Base-by-base conservation (phyloP, 2,329 filamentous ascomycete genomes). In the Amauroascus niger region DNA sequence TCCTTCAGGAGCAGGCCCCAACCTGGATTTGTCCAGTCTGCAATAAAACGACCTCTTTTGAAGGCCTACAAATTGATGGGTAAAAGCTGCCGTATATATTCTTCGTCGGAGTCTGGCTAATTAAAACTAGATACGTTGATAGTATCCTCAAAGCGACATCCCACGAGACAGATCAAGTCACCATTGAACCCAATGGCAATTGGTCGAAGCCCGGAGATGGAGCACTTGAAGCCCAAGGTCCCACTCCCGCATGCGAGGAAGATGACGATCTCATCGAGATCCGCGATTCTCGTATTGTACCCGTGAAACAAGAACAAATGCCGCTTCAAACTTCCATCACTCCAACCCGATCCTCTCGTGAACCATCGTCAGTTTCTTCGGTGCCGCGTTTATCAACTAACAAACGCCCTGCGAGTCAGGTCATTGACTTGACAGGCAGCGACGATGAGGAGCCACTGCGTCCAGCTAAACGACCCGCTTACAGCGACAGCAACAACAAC, bases 21-120 rank as follows among this genome's bases (percentile, higher is more conserved):
- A 94, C 93, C 16, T 98, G 93, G 93, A 77, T 83, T n/a, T 98
- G 93, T 64, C 93, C 93, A 0, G 84, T 96, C 20, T 98, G 93
- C 74, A 91, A 85, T 69, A 94, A 90, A 64, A 71, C 80, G 0
- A 84, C 89, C 1, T 81, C 83, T 0, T 98, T 88, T 67, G 86
- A 91, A 49, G 83, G 80, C 46, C 73, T 98, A 22, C 88, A 88
- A 9, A 82, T 97, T 28, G 93, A 98, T 61, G 86, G 93, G 81
- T 93, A 76, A 70, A 82, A 72, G n/a, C 43, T 35, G 37, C 24
- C 22, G 22, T 47, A n/a, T 24, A 11, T 16, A 3, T 7, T 32
- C 20, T 52, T 9, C 3, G 16, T 8, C 26, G 13, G 24, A n/a
- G 14, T 22, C 28, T 11, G 4, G 50, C 24, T 56, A 55, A 62